Evolutionary conservation across 805 yeast genomes (phyloP).

Genomic region (Kluyveromyces lactis): DNA sequence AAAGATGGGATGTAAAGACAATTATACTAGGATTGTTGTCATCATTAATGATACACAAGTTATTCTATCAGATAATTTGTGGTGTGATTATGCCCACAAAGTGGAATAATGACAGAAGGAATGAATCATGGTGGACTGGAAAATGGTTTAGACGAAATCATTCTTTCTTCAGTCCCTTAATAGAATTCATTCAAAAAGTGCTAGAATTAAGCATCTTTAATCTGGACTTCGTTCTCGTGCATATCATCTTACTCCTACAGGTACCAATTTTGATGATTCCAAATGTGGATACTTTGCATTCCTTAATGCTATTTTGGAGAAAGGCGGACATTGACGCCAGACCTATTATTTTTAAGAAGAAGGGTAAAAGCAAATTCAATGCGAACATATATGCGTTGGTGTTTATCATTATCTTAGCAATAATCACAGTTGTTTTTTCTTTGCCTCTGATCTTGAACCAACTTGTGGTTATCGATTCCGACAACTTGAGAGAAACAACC

Average conservation of each 20-base stretch:
- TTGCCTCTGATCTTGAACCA: not conserved
- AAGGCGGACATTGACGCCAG: slow-evolving; percentile 42
- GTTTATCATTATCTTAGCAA: slow-evolving; percentile 8
- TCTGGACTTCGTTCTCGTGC: slow-evolving; percentile 46
- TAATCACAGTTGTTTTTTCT: not conserved
- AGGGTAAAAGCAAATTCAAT: slow-evolving; percentile 31
- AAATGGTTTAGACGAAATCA: slow-evolving; percentile 53
- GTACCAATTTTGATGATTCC: slow-evolving; percentile 50
- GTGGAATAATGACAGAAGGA: slow-evolving; percentile 43
- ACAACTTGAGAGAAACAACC: too few relatives aligned
- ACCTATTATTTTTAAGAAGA: slow-evolving; percentile 36
- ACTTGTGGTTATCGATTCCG: not conserved
- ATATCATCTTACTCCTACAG: slow-evolving; percentile 42
- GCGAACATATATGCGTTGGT: slow-evolving; percentile 30
- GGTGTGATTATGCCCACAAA: slow-evolving; percentile 46
- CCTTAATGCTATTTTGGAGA: slow-evolving; percentile 52
- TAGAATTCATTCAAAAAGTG: slow-evolving; percentile 51
- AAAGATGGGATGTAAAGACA: slow-evolving; percentile 39
- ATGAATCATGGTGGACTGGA: slow-evolving; percentile 67
- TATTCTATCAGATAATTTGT: slow-evolving; percentile 39
- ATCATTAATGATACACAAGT: slow-evolving; percentile 39
- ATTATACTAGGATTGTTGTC: slow-evolving; percentile 49
- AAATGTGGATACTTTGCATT: slow-evolving; percentile 49
- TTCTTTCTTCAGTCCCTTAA: slow-evolving; percentile 44
- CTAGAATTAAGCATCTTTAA: slow-evolving; percentile 51